Conservation (phyloP, 208 protist genomes). For the Trypanosoma conorhini region DNA sequence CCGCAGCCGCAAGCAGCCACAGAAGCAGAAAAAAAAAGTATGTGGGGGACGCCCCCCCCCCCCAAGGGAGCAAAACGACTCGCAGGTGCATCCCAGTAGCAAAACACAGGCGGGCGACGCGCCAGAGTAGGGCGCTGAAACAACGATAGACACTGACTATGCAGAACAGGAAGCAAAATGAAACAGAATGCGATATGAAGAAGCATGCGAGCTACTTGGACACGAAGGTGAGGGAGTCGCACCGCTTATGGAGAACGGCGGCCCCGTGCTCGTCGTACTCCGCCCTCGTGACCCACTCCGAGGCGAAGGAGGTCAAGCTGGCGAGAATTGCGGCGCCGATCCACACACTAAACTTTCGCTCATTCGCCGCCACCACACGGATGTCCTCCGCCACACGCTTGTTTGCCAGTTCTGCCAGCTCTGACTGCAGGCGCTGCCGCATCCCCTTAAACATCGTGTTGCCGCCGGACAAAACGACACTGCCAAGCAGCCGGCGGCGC, state of each 20-base stretch:
- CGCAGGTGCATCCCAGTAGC: not conserved
- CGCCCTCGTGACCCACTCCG: constrained; percentile 98
- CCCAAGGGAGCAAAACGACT: not conserved
- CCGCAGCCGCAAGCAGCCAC: too few species aligned
- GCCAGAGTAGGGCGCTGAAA: not conserved
- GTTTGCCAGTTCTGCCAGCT: constrained; percentile 79
- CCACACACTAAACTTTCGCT: constrained; percentile 97
- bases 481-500: constrained; percentile 95
- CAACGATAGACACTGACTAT: not conserved
- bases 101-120: too few species aligned
- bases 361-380: constrained; percentile 95
- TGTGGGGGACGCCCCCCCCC: too few species aligned
- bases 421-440: constrained; percentile 95
- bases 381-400: constrained; percentile 94
- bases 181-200: not conserved
- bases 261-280: constrained; percentile 98
- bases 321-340: constrained; percentile 98
- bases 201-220: constrained; percentile 11
- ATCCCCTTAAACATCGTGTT: constrained; percentile 97
- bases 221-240: constrained; percentile 39
- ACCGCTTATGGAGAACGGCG: constrained; percentile 97
- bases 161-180: not conserved
- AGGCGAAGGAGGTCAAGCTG: constrained; percentile 95
- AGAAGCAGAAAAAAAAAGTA: not conserved
- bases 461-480: constrained; percentile 96